Percentiles rank a stretch among this genome's conserved stretches.
Evolutionary conservation across 2,329 filamentous ascomycete genomes (phyloP).

Genomic region (Periconia sp.): DNA sequence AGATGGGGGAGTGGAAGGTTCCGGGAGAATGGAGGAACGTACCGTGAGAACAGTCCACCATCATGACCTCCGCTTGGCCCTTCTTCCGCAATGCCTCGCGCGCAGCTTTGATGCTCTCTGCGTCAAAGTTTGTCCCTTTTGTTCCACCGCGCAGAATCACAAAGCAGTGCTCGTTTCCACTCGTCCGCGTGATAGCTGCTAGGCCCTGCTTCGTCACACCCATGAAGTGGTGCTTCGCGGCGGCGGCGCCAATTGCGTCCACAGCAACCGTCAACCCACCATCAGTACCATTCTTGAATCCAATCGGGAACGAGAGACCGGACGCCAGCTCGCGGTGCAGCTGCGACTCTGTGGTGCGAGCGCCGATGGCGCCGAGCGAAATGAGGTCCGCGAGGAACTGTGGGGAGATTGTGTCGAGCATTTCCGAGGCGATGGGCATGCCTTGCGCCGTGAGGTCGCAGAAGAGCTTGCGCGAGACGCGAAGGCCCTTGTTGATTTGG

Average conservation of each 20-base stretch:
- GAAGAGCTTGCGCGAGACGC: constrained; percentile 90
- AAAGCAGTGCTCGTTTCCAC: constrained; percentile 95
- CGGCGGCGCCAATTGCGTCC: constrained; percentile 83
- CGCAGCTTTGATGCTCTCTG: constrained; percentile 74
- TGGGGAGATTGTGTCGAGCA: constrained; percentile 98
- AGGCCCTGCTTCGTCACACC: constrained; percentile 97
- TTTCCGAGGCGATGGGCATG: constrained; percentile 95
- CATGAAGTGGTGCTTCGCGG: constrained; percentile 93
- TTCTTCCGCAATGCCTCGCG: constrained; percentile 81
- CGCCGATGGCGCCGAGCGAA: constrained; percentile 92
- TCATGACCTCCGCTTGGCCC: constrained; percentile 83
- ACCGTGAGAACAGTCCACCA: constrained; percentile 99
- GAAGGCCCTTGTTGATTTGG: constrained; percentile 98
- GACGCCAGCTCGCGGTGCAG: constrained; percentile 94
- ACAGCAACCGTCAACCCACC: constrained; percentile 88
- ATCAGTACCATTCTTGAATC: constrained; percentile 99
- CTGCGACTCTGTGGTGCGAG: constrained; percentile 94
- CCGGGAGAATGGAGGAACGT: constrained; percentile 29
- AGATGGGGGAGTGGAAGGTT: neutral
- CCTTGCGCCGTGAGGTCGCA: constrained; percentile 82
- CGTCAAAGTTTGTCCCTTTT: constrained; percentile 91
- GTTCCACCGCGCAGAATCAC: constrained; percentile 92
- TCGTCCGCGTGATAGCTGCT: constrained; percentile 90
- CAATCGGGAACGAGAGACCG: constrained; percentile 93
- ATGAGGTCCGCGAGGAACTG: constrained; percentile 97